Evolutionary conservation across 2,329 filamentous ascomycete genomes (phyloP).

Genomic region (Westerdykella ornata): DNA sequence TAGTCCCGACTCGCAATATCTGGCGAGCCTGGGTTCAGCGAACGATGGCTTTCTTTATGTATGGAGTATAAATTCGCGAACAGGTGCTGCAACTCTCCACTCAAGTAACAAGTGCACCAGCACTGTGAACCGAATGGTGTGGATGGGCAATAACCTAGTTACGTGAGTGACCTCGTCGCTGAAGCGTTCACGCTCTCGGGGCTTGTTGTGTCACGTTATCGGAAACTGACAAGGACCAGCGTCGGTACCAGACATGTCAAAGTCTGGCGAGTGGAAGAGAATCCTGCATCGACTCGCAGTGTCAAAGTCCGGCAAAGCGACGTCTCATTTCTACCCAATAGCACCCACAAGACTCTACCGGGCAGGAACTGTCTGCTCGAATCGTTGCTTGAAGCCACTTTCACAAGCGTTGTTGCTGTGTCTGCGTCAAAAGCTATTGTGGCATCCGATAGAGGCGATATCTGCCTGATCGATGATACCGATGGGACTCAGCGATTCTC

Average conservation of each 20-base stretch:
- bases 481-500: conserved; percentile 64
- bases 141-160: conserved; percentile 77
- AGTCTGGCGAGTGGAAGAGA: conserved; percentile 79
- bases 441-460: conserved; percentile 78
- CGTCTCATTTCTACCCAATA: conserved; percentile 40
- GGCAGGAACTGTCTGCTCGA: conserved; percentile 87
- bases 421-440: conserved; percentile 70
- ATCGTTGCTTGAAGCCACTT: conserved; percentile 72
- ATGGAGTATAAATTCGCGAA: conserved; percentile 79
- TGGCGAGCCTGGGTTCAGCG: conserved; percentile 79
- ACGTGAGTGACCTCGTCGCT: conserved; percentile 49
- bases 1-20: conserved; percentile 75
- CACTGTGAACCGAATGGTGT: conserved; percentile 76
- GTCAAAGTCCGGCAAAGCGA: conserved; percentile 32
- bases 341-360: conserved; percentile 57
- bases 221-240: conserved; percentile 1
- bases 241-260: conserved; percentile 89
- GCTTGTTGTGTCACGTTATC: neutral
- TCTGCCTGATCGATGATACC: conserved; percentile 80
- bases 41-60: conserved; percentile 94
- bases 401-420: conserved; percentile 68
- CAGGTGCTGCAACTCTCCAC: conserved; percentile 69
- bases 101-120: conserved; percentile 92
- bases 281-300: conserved; percentile 50
- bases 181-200: neutral